Conservation (phyloP, 2,329 filamentous ascomycete species). For the Aspergillus ochraceoroseus region DNA sequence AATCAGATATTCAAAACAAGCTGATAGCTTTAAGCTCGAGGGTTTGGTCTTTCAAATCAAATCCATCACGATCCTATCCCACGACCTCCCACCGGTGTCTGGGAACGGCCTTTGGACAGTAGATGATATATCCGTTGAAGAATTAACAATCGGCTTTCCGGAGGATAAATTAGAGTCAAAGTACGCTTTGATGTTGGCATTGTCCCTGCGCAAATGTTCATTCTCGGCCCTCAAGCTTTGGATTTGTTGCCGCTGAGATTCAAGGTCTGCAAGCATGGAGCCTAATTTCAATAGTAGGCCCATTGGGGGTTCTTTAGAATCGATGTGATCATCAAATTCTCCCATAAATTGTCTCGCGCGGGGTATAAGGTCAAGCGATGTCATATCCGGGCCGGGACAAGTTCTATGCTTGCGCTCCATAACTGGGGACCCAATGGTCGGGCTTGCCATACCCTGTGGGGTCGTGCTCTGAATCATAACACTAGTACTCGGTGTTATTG, state of each 20-base stretch:
- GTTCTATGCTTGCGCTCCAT: neutral
- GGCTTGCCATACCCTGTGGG: neutral
- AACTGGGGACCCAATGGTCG: neutral
- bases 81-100: conserved; percentile 20
- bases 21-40: no score
- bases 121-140: conserved; percentile 4
- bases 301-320: conserved; percentile 11
- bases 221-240: conserved; percentile 24
- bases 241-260: conserved; percentile 21
- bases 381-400: neutral
- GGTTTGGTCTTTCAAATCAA: conserved; percentile 24
- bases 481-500: neutral
- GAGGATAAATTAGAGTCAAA: conserved; percentile 17
- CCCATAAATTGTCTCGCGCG: conserved; percentile 14
- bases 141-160: conserved; percentile 8
- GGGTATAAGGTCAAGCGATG: conserved; percentile 1
- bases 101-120: conserved; percentile 13
- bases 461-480: no score
- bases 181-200: conserved; percentile 22
- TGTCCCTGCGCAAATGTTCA: conserved; percentile 22
- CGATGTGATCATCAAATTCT: conserved; percentile 13
- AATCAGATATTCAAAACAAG: no score
- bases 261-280: conserved; percentile 23
- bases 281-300: conserved; percentile 24
- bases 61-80: conserved; percentile 27